Evolutionary conservation across 2,329 filamentous ascomycete species (phyloP).

Genomic region (Neophaeococcomyces mojaviensis): DNA sequence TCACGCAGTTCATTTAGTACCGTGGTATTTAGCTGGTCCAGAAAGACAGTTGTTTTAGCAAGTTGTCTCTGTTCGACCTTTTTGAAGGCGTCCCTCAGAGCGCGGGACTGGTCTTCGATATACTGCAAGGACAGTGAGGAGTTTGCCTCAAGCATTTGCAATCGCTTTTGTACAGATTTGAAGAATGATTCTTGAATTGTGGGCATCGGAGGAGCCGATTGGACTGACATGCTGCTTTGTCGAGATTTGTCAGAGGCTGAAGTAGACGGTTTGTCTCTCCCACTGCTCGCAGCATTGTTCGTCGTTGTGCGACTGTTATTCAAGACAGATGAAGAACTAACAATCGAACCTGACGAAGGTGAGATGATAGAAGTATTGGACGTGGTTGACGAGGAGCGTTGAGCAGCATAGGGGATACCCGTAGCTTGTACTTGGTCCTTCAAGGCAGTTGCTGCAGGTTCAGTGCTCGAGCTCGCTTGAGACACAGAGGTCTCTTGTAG

Average conservation of each 20-base stretch:
- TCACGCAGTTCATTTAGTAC: constrained; percentile 72
- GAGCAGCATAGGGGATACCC: no score
- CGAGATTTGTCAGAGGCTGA: constrained; percentile 10
- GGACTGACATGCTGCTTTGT: constrained; percentile 34
- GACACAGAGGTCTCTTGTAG: neutral
- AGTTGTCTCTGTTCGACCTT: constrained; percentile 83
- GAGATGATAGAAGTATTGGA: no score
- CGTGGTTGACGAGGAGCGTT: no score
- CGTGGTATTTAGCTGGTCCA: constrained; percentile 78
- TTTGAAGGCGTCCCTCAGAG: constrained; percentile 77
- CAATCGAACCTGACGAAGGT: no score
- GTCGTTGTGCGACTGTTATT: neutral
- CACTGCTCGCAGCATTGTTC: neutral
- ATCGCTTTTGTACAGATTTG: constrained; percentile 87
- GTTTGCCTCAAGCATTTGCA: constrained; percentile 86
- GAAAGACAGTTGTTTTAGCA: constrained; percentile 71
- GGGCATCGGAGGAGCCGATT: constrained; percentile 54
- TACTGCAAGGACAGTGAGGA: constrained; percentile 89
- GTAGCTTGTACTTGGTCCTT: no score
- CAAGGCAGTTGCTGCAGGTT: neutral
- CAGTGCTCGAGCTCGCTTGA: neutral
- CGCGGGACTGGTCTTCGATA: constrained; percentile 89
- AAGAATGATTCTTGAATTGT: constrained; percentile 97
- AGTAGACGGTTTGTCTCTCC: constrained; percentile 6
- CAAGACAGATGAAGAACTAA: neutral